Base-by-base conservation (phyloP, 768 basidiomycete genomes). In the Phylloporus sp. region DNA sequence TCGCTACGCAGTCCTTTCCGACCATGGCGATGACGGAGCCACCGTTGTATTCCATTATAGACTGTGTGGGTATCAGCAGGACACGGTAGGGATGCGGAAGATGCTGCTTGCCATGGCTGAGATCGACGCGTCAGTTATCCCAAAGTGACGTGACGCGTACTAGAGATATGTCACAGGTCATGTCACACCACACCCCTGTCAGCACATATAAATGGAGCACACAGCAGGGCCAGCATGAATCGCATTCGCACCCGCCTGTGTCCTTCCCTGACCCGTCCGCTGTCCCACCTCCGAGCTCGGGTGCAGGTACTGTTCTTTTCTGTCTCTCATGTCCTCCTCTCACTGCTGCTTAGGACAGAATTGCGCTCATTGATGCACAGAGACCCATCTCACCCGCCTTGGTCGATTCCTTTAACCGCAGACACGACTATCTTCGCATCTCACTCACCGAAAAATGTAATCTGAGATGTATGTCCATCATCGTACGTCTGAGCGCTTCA, bases 1-100 rank as follows among this genome's bases (percentile, higher is more conserved):
- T 98, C 47, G 97, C 97, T 45, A 99, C 97, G 70, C 97, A 99
- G 61, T 93, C 88, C 74, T 98, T 97, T 57, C 97, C 97, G 53
- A 88, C 88, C 97, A 99, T 99, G 76, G 97, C 97, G 72, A 99
- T 80, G 63, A 95, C 91, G 74, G 95, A 97, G 74, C 97, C 97
- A 76, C 95, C 95, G 79, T 97, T 97, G 56, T 85, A 77, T 72
- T 91, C 80, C 89, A 95, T 88, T 61, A 88, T 84, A 66, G 91
- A 93, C 91, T 93, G 44, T 20, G 34, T 10, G 8, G 0, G n/a
- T 28, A 28, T 65, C 24, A 57, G 54, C 34, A 31, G 16, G 23
- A 23, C 40, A 44, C 5, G 49, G 36, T 10, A 29, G 34, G 38
- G 38, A 35, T 20, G 47, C 11, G 16, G 18, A 6, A 27, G 36